phyloP scores from a whole-genome alignment of 2,329 filamentous ascomycete species.

The Aspergillus pseudoviridinutans region DNA sequence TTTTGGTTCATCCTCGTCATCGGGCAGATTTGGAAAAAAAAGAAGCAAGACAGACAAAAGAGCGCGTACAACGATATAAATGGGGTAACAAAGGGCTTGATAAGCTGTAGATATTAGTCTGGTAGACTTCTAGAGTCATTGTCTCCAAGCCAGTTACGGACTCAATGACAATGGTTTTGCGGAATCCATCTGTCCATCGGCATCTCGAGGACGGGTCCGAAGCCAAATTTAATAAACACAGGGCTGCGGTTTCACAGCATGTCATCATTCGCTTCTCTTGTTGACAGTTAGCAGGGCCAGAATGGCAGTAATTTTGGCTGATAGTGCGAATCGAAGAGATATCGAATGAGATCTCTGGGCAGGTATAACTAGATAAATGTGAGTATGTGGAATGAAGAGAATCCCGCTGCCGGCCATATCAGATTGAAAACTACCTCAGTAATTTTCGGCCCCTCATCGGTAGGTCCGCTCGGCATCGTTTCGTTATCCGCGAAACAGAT shows the following conservation, averaged over 20 bases:
- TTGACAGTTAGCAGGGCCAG: neutral
- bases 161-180: neutral
- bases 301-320: neutral
- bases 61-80: neutral
- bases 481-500: conserved; percentile 25
- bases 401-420: conserved; percentile 17
- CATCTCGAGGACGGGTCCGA: neutral
- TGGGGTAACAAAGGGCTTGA: neutral
- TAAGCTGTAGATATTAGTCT: neutral
- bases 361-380: neutral
- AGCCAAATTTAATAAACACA: neutral
- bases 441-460: conserved; percentile 35
- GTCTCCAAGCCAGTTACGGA: neutral
- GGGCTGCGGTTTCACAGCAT: too few species aligned
- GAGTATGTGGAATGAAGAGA: neutral
- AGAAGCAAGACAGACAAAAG: neutral
- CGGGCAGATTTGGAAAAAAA: conserved; percentile 19
- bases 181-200: neutral
- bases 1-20: conserved; percentile 41
- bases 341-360: neutral
- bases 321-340: neutral
- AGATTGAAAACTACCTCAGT: conserved; percentile 45
- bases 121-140: neutral
- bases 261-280: neutral
- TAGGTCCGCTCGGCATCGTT: conserved; percentile 34